These are phyloP conservation scores for Phytopythium kandeliae DNA, from an alignment of 352 stramenopile species.

Conservation along the genomic window DNA sequence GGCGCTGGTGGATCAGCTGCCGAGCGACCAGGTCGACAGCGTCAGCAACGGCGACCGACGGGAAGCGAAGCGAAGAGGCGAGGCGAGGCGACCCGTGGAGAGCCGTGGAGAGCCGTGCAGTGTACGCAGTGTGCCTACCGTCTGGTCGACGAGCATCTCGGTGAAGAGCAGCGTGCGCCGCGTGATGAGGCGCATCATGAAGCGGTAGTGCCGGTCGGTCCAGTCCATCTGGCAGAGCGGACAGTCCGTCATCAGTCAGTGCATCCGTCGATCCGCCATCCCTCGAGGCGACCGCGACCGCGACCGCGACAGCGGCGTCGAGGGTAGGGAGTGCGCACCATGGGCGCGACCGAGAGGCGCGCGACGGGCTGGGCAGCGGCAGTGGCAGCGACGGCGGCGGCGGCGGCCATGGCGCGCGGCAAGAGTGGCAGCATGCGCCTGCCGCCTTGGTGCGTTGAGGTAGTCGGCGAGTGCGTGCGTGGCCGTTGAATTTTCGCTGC, in stretches of 20 bases:
- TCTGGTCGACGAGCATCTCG: slow-evolving; percentile 98
- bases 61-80: too few species aligned
- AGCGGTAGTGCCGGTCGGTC: slow-evolving; percentile 94
- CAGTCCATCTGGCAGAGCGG: slow-evolving; percentile 92
- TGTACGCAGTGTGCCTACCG: slow-evolving; percentile 72
- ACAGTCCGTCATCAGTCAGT: too few species aligned
- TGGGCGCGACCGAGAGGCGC: slow-evolving; percentile 63
- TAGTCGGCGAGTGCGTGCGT: too few species aligned
- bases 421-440: slow-evolving; percentile 13
- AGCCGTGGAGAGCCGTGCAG: too few species aligned
- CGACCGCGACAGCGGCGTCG: too few species aligned
- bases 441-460: background rate
- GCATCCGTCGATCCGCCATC: too few species aligned
- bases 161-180: slow-evolving; percentile 94
- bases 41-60: too few species aligned
- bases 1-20: slow-evolving; percentile 76
- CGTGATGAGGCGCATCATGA: slow-evolving; percentile 94
- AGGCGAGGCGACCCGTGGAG: background rate
- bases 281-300: too few species aligned
- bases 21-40: background rate
- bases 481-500: too few species aligned
- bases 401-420: slow-evolving; percentile 26
- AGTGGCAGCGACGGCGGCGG: too few species aligned
- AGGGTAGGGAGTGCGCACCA: slow-evolving; percentile 26
- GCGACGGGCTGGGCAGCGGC: slow-evolving; percentile 30